Percentiles rank a stretch among this genome's conserved stretches.
Conservation (phyloP, 345 rosid species). For the Nasturtium officinale region DNA sequence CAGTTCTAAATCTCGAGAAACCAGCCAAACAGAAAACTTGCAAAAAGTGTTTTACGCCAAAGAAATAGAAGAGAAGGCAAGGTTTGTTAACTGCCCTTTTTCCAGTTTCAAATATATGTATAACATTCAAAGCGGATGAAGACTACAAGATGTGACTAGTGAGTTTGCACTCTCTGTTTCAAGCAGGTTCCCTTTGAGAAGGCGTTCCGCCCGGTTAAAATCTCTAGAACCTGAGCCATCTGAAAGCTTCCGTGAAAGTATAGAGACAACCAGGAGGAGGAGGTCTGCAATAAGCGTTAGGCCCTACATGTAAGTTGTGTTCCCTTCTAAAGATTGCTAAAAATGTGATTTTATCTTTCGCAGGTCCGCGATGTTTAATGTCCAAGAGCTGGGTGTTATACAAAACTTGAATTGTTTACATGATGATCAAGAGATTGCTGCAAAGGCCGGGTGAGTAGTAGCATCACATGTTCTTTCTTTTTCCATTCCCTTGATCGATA, state of each 20-base stretch:
- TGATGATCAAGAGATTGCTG: constrained; percentile 41
- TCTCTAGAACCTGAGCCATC: constrained; percentile 15
- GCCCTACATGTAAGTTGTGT: constrained; percentile 12
- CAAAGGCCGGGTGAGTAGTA: constrained; percentile 48
- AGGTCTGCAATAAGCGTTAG: constrained; percentile 26
- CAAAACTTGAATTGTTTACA: constrained; percentile 26
- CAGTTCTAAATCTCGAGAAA: not conserved
- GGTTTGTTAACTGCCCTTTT: constrained; percentile 3
- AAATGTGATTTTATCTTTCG: not conserved
- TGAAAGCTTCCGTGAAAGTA: constrained; percentile 9
- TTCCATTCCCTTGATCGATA: not conserved
- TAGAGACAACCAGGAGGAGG: constrained; percentile 18
- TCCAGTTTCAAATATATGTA: not conserved
- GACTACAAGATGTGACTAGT: not conserved
- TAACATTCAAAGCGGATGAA: not conserved
- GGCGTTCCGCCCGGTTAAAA: constrained; percentile 12
- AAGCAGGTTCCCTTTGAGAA: constrained; percentile 5
- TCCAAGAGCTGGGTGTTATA: constrained; percentile 31
- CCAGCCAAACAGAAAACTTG: not conserved
- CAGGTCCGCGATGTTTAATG: constrained; percentile 38
- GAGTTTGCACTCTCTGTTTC: not conserved
- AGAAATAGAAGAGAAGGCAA: not conserved
- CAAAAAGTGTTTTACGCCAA: constrained; percentile 3
- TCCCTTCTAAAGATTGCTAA: constrained; percentile 13
- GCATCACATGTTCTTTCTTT: not conserved